Evolutionary conservation across 2,329 filamentous ascomycete species (phyloP), one percentile per base, ranked within the genome.

Genomic region (Paramyrothecium roridum): DNA sequence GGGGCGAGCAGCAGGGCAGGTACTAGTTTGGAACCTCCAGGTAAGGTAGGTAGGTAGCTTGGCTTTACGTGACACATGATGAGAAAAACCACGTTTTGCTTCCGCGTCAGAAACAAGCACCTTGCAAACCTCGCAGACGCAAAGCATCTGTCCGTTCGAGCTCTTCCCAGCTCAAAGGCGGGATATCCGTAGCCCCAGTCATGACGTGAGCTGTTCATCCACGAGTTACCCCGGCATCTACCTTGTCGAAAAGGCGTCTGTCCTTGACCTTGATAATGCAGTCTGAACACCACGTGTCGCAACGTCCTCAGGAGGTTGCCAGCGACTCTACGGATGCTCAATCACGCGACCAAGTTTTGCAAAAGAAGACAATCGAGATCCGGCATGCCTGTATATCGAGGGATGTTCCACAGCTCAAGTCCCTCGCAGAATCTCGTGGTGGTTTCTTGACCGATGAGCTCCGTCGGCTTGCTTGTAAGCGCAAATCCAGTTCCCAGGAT

Each of bases 391-490:
- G 87, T 73, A 75, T 73, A 59, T 73, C 73, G 65, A 76, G 71
- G 52, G 81, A 91, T 66, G 70, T 88, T 37, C 71, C 78, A 37
- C 72, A 73, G 47, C 77, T 92, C 54, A 77, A 81, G 57, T 65
- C 65, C 13, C 75, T 89, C 57, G 87, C 88, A 43, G 80, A 82
- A 52, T 83, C 84, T 1, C 73, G 77, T 53, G 88, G 86, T n/a
- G 89, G 89, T 19, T 80, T 91, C 59, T 67, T 91, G 54, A 80
- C 78, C 20, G 88, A 92, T 68, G 74, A 78, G 26, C 71, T 95
- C 59, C 87, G 93, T 61, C 82, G 83, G 66, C 76, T 78, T 70
- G 91, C 90, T 62, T 97, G 93, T 96, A 83, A 73, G 90, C 26
- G 26, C 26, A 30, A 4, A 10, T 30, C 26, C 26, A 30, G 13